Conservation (phyloP, 257 asterid species). For the Asclepias syriaca region DNA sequence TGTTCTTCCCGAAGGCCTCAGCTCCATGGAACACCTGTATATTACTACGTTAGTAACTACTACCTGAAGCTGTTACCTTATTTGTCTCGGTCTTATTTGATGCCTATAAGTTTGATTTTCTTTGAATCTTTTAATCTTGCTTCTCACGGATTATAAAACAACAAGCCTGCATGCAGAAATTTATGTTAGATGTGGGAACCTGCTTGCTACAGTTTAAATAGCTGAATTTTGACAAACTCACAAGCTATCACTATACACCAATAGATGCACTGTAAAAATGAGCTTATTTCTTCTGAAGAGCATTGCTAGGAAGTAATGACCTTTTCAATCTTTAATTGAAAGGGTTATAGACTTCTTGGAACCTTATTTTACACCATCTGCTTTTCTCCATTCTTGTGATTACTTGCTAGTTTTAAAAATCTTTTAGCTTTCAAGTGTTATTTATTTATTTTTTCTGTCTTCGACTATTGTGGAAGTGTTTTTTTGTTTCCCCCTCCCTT, state of each 20-base stretch:
- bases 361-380: neutral
- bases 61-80: neutral
- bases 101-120: neutral
- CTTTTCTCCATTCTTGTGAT: neutral
- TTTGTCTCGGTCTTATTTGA: neutral
- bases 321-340: neutral
- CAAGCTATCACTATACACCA: neutral
- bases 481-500: too few species aligned
- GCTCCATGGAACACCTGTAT: slow-evolving; percentile 65
- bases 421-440: neutral
- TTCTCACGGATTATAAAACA: neutral
- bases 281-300: too few species aligned
- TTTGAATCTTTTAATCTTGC: neutral
- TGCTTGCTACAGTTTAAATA: neutral
- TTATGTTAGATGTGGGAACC: neutral
- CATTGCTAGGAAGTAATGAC: neutral
- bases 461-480: neutral
- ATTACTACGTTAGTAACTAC: slow-evolving; percentile 57
- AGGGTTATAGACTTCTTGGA: neutral
- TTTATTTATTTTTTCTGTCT: neutral
- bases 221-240: neutral
- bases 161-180: neutral
- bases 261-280: neutral
- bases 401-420: neutral
- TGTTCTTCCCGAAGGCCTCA: slow-evolving; percentile 68